A percentile compares a stretch with the other conserved stretches of the same genome.
These are phyloP conservation scores for Cryptococcus sp. DNA, from an alignment of 1,284 basidiomycete species.

Conservation along the genomic window DNA sequence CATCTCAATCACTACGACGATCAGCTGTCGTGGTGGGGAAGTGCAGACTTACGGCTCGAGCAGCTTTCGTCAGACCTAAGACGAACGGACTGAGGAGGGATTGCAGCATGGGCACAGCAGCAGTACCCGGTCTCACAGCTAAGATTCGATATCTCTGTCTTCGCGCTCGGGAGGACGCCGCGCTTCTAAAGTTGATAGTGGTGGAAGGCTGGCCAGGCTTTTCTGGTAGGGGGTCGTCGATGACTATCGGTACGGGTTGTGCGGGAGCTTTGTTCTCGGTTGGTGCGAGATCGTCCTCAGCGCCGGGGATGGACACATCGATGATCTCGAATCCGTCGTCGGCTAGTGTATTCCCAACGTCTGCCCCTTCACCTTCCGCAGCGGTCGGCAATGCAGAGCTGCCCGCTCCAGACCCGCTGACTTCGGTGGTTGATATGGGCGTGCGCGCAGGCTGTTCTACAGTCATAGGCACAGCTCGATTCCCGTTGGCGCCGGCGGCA, in stretches of 20 bases:
- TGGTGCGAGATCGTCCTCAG: not conserved
- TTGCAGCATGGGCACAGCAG: constrained; percentile 40
- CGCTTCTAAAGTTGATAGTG: not conserved
- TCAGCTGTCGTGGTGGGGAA: not conserved
- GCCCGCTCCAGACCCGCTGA: not conserved
- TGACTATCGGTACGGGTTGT: not conserved
- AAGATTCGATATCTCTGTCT: constrained; percentile 28
- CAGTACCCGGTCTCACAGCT: constrained; percentile 34
- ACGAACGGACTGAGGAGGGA: constrained; percentile 45
- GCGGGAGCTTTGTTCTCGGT: not conserved
- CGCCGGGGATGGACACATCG: constrained; percentile 15
- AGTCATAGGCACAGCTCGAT: not conserved
- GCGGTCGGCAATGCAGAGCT: too few species aligned
- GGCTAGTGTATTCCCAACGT: constrained; percentile 12
- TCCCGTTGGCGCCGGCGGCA: not conserved
- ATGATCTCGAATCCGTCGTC: constrained; percentile 40
- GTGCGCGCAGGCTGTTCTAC: not conserved
- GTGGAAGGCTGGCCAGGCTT: not conserved
- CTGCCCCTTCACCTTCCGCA: not conserved
- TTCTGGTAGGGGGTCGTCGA: not conserved
- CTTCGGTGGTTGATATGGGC: not conserved
- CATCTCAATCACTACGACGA: not conserved
- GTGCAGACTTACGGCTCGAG: constrained; percentile 33
- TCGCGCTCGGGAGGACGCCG: not conserved
- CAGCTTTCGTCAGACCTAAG: constrained; percentile 44